phyloP scores from a whole-genome alignment of 179 eudicot genomes.

The Amaranthus tricolor region DNA sequence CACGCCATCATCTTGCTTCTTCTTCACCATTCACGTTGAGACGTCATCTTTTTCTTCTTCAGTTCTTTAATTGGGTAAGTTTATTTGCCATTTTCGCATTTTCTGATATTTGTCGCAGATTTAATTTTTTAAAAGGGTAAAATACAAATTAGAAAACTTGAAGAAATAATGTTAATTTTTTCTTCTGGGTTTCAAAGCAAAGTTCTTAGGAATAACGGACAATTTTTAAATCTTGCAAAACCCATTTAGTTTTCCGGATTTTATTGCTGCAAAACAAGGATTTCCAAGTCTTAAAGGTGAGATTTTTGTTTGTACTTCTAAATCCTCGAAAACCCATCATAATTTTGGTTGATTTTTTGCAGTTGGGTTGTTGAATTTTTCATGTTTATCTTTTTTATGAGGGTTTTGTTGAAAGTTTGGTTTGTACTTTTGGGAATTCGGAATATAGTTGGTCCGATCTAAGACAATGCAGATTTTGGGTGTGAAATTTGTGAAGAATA shows the following conservation, averaged over 20 bases:
- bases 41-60: no score
- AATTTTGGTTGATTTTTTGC: background rate
- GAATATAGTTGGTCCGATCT: constrained; percentile 24
- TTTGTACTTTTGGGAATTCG: constrained; percentile 6
- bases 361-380: background rate
- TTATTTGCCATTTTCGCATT: no score
- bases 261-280: constrained; percentile 13
- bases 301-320: constrained; percentile 7
- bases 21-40: no score
- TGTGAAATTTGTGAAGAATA: background rate
- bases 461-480: constrained; percentile 18
- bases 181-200: background rate
- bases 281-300: constrained; percentile 28
- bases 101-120: no score
- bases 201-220: constrained; percentile 17
- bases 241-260: constrained; percentile 4
- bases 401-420: constrained; percentile 22
- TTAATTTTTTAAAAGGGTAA: no score
- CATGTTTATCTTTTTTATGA: background rate
- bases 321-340: background rate
- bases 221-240: constrained; percentile 16
- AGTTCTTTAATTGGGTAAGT: no score
- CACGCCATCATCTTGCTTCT: no score
- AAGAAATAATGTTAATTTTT: background rate
- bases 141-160: no score